Evolutionary conservation across 805 yeast species (phyloP).

Genomic region (Starmera caribaea): DNA sequence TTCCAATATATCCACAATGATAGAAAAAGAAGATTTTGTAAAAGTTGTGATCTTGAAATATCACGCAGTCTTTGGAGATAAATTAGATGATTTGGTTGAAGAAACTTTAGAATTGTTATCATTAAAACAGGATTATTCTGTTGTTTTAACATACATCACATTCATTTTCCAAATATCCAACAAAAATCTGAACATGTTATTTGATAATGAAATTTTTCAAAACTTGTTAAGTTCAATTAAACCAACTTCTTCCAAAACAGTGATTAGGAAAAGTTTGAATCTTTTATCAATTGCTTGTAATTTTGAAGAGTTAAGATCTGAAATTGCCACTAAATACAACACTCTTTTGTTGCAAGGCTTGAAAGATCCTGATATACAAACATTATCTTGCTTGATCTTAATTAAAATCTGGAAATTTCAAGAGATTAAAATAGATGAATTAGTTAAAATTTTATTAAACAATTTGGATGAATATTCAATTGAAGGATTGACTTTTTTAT

Average conservation of each 20-base stretch:
- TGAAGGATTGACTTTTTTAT: slow-evolving; percentile 44
- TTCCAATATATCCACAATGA: slow-evolving; percentile 5
- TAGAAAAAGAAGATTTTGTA: slow-evolving; percentile 2
- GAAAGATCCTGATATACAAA: slow-evolving; percentile 15
- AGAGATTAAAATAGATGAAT: slow-evolving; percentile 25
- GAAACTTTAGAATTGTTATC: slow-evolving; percentile 11
- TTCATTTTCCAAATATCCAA: slow-evolving; percentile 9
- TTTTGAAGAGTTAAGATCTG: slow-evolving; percentile 38
- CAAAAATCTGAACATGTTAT: slow-evolving; percentile 5
- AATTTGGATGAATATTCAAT: slow-evolving; percentile 17
- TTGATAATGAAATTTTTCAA: slow-evolving; percentile 20
- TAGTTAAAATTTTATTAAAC: slow-evolving; percentile 21
- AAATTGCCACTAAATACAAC: slow-evolving; percentile 35
- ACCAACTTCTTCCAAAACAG: slow-evolving; percentile 1
- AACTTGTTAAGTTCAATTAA: slow-evolving; percentile 12
- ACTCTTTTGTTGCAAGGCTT: slow-evolving; percentile 29
- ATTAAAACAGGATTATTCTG: slow-evolving; percentile 15
- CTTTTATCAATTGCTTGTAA: slow-evolving; percentile 39
- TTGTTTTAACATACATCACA: slow-evolving; percentile 13
- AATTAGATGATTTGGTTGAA: slow-evolving; percentile 6
- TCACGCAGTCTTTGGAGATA: slow-evolving; percentile 3
- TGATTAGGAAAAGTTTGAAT: slow-evolving; percentile 19
- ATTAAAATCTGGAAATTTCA: slow-evolving; percentile 46
- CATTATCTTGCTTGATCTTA: slow-evolving; percentile 35
- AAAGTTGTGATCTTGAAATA: slow-evolving; percentile 9